phyloP scores from a whole-genome alignment of 2,329 filamentous ascomycete genomes.

The Aspergillus sp. region DNA sequence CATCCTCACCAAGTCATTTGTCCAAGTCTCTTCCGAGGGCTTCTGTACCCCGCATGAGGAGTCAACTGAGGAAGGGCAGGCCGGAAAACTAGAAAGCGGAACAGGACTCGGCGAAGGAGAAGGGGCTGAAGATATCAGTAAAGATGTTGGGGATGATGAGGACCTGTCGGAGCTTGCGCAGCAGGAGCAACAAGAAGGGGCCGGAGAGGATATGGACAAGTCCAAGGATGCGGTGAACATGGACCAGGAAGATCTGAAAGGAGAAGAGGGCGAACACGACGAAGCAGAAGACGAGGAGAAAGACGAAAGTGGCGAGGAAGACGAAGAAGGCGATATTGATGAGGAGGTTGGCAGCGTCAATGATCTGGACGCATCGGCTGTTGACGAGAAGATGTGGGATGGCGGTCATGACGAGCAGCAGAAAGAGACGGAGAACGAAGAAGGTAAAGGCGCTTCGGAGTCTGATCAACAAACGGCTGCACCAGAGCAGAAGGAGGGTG shows the following conservation, averaged over 20 bases:
- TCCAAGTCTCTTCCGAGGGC: constrained; percentile 75
- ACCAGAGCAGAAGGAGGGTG: constrained; percentile 49
- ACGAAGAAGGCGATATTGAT: constrained; percentile 68
- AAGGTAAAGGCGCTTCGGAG: constrained; percentile 52
- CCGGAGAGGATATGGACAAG: constrained; percentile 45
- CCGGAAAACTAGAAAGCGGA: constrained; percentile 81
- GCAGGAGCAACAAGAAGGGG: constrained; percentile 67
- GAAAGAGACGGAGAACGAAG: constrained; percentile 73
- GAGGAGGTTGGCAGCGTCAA: constrained; percentile 90
- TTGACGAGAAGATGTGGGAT: constrained; percentile 99
- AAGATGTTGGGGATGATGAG: constrained; percentile 91
- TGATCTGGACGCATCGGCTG: constrained; percentile 81
- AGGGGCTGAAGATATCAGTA: constrained; percentile 95
- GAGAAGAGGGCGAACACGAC: constrained; percentile 67
- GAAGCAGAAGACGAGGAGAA: constrained; percentile 51
- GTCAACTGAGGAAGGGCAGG: constrained; percentile 66
- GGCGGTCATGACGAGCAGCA: constrained; percentile 68
- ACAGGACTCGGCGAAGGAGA: constrained; percentile 94
- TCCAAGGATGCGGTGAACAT: constrained; percentile 51
- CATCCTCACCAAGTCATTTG: constrained; percentile 73
- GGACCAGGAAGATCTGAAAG: constrained; percentile 87
- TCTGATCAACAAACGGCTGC: constrained; percentile 62
- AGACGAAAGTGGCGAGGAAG: constrained; percentile 61
- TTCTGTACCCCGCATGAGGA: constrained; percentile 91
- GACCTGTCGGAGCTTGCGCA: constrained; percentile 89